Percentiles rank a stretch among this genome's conserved stretches.
Evolutionary conservation across 148 eudicot genomes (phyloP).

Genomic region (Cornus suecica): DNA sequence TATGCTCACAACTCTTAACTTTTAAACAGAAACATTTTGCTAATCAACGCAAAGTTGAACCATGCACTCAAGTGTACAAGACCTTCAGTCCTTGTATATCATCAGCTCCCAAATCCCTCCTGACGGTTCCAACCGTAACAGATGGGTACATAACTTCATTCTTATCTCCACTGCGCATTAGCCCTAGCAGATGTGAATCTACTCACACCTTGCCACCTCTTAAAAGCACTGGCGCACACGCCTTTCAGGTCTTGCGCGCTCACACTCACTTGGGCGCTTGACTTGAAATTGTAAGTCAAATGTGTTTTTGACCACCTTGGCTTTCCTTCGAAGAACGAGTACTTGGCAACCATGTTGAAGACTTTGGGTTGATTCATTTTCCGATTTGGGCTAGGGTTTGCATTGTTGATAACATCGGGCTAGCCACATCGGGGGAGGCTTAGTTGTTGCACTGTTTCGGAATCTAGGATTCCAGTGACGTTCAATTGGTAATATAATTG

Average conservation of each 20-base stretch:
- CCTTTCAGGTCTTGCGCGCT: background rate
- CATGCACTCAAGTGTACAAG: no score
- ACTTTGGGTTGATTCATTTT: background rate
- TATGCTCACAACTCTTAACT: no score
- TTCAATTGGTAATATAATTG: background rate
- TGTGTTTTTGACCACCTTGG: background rate
- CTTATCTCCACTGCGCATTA: background rate
- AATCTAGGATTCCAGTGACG: background rate
- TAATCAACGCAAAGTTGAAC: no score
- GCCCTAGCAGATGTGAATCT: slow-evolving; percentile 2
- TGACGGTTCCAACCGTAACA: background rate
- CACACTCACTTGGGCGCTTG: background rate
- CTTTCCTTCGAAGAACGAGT: background rate
- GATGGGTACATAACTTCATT: slow-evolving; percentile 5
- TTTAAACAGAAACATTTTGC: no score
- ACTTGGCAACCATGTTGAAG: background rate
- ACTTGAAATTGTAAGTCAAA: background rate
- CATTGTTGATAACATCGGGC: background rate
- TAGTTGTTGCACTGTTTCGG: background rate
- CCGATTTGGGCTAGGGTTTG: background rate
- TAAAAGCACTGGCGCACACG: background rate
- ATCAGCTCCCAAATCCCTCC: background rate
- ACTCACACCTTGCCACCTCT: background rate
- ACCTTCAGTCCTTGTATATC: background rate
- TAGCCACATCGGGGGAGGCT: background rate